Evolutionary conservation across 2,329 filamentous ascomycete species (phyloP).

Genomic region (Epichloe aotearoae): DNA sequence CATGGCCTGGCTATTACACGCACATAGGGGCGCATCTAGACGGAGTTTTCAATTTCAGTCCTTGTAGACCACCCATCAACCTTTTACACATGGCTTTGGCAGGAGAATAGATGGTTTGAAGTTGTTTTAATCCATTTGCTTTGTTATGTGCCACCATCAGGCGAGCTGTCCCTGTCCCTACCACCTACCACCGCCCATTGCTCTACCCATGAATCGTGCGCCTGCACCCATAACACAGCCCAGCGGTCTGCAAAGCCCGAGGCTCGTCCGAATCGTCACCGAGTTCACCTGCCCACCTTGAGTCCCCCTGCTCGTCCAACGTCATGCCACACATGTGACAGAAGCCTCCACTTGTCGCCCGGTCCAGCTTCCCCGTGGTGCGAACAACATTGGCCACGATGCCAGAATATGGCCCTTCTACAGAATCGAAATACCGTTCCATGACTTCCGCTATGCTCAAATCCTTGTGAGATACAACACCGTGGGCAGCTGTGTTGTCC

Average conservation of each 20-base stretch:
- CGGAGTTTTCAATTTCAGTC: constrained; percentile 5
- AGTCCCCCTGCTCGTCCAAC: constrained; percentile 46
- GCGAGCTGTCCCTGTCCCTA: not conserved
- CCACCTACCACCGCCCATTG: not conserved
- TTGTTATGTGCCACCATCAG: not conserved
- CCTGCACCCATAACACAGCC: constrained; percentile 62
- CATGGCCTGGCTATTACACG: not conserved
- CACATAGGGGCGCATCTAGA: constrained; percentile 6
- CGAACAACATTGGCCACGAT: constrained; percentile 93
- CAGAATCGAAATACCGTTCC: constrained; percentile 67
- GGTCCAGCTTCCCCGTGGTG: constrained; percentile 69
- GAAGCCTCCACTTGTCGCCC: constrained; percentile 24
- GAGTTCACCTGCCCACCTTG: constrained; percentile 48
- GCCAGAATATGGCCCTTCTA: constrained; percentile 75
- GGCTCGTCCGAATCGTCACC: constrained; percentile 26
- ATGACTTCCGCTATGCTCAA: constrained; percentile 87
- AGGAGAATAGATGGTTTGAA: not conserved
- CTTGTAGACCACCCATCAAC: not conserved
- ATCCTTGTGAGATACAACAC: constrained; percentile 54
- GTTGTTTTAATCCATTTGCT: not conserved
- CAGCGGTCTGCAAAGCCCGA: constrained; percentile 14
- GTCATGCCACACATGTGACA: constrained; percentile 61
- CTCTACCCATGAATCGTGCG: constrained; percentile 43
- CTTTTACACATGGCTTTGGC: not conserved
- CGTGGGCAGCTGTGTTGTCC: constrained; percentile 16